phyloP scores from a whole-genome alignment of 176 grass and related monocot species.

The Themeda triandra region DNA sequence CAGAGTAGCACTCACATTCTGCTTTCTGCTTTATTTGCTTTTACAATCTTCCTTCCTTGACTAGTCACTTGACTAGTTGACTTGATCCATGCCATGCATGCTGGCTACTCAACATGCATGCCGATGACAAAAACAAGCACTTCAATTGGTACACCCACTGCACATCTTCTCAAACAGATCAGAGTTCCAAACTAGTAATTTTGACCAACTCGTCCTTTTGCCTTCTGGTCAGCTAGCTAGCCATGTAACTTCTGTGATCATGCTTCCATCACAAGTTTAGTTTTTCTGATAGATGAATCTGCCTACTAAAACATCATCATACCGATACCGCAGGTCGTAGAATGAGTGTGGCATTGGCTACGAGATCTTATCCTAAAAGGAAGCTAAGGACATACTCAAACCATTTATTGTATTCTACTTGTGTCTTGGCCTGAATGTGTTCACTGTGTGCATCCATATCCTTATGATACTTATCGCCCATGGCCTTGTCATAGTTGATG shows the following conservation, averaged over 20 bases:
- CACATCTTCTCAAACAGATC: neutral
- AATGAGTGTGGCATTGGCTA: neutral
- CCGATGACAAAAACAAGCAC: neutral
- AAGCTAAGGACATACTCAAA: neutral
- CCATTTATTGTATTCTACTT: neutral
- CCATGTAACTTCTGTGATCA: slow-evolving; percentile 23
- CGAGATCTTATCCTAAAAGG: neutral
- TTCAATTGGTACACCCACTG: slow-evolving; percentile 53
- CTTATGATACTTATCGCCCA: too few relatives aligned
- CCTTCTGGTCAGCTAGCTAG: neutral
- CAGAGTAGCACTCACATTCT: neutral
- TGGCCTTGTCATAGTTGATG: too few relatives aligned
- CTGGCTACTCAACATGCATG: too few relatives aligned
- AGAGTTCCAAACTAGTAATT: neutral
- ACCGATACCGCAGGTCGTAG: too few relatives aligned
- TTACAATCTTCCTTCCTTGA: neutral
- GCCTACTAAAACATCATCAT: slow-evolving; percentile 22
- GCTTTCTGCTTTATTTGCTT: neutral
- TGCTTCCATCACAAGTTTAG: slow-evolving; percentile 52
- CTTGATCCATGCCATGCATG: neutral
- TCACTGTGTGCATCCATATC: too few relatives aligned
- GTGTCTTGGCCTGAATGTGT: neutral
- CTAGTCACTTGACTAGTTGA: neutral
- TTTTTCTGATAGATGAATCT: neutral
- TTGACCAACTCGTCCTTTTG: neutral